Conservation (phyloP, 169 alveolate genomes). For the Plasmodium vivax region DNA sequence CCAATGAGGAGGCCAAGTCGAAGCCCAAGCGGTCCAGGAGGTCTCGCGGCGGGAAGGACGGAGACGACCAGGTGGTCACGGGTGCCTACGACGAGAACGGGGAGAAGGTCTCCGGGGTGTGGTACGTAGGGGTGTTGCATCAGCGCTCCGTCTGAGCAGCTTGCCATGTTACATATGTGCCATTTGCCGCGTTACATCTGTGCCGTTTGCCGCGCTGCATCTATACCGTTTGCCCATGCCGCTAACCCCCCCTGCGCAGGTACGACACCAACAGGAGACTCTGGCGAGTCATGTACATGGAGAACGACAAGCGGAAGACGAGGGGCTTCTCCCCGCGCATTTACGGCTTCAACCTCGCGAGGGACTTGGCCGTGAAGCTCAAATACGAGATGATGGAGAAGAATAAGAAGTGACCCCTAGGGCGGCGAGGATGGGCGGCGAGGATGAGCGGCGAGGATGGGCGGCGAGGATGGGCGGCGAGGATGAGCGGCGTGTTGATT, state of each 20-base stretch:
- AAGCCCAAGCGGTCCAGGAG: slow-evolving; percentile 8
- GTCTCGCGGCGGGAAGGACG: background rate
- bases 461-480: too few species aligned
- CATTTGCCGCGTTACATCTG: background rate
- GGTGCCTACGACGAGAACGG: slow-evolving; percentile 73
- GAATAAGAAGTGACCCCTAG: slow-evolving; percentile 22
- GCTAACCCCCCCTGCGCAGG: background rate
- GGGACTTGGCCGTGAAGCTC: slow-evolving; percentile 65
- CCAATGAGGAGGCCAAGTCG: background rate
- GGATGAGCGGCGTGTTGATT: too few species aligned
- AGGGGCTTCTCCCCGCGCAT: slow-evolving; percentile 70
- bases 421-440: too few species aligned
- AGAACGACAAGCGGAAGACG: slow-evolving; percentile 67
- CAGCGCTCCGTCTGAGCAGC: background rate
- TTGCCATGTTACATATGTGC: background rate
- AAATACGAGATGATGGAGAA: slow-evolving; percentile 69
- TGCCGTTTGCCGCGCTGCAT: too few species aligned
- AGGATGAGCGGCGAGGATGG: too few species aligned
- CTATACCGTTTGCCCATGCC: background rate
- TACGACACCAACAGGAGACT: slow-evolving; percentile 65
- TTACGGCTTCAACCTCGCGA: slow-evolving; percentile 62
- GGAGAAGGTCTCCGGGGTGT: slow-evolving; percentile 63
- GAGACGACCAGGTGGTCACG: slow-evolving; percentile 45
- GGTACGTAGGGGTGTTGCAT: slow-evolving; percentile 13
- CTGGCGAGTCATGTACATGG: slow-evolving; percentile 74